Percentiles rank a stretch among this genome's conserved stretches.
These are phyloP conservation scores for Beauveria brongniartii DNA, from an alignment of 2,329 filamentous ascomycete species.

Conservation along the genomic window DNA sequence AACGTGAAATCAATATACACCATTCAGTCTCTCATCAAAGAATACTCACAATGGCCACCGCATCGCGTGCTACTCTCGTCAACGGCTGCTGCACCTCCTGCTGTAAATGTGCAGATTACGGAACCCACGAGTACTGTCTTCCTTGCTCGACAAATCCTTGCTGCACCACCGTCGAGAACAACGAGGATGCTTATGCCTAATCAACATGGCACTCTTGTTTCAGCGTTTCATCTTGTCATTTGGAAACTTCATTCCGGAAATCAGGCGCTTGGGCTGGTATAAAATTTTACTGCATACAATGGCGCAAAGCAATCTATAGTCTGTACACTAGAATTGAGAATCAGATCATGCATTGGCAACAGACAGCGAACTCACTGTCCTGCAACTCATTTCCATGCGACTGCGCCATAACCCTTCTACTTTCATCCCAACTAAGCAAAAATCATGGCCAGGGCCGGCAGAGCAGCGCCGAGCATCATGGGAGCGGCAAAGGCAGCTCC, in stretches of 20 bases:
- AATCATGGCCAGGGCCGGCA: constrained; percentile 28
- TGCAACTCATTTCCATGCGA: not conserved
- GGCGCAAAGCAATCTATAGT: constrained; percentile 9
- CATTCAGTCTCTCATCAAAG: not conserved
- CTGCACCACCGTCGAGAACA: constrained; percentile 12
- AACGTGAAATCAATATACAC: not conserved
- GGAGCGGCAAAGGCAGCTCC: constrained; percentile 23
- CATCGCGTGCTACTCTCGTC: constrained; percentile 5
- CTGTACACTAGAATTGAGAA: constrained; percentile 8
- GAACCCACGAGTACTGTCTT: constrained; percentile 25
- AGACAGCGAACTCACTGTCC: not conserved
- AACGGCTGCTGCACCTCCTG: constrained; percentile 23
- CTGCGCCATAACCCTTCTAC: not conserved
- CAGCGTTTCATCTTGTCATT: not conserved
- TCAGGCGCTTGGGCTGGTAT: constrained; percentile 4
- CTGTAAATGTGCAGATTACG: constrained; percentile 23
- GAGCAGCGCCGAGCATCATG: constrained; percentile 24
- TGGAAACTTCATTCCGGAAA: not conserved
- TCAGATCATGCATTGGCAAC: constrained; percentile 4
- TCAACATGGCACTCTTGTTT: not conserved
- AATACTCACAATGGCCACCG: constrained; percentile 10
- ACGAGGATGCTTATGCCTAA: not conserved
- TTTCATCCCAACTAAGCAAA: constrained; percentile 20
- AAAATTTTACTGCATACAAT: not conserved
- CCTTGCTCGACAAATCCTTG: constrained; percentile 20